phyloP scores from a whole-genome alignment of 805 yeast species.

The Suhomyces pyralidae region DNA sequence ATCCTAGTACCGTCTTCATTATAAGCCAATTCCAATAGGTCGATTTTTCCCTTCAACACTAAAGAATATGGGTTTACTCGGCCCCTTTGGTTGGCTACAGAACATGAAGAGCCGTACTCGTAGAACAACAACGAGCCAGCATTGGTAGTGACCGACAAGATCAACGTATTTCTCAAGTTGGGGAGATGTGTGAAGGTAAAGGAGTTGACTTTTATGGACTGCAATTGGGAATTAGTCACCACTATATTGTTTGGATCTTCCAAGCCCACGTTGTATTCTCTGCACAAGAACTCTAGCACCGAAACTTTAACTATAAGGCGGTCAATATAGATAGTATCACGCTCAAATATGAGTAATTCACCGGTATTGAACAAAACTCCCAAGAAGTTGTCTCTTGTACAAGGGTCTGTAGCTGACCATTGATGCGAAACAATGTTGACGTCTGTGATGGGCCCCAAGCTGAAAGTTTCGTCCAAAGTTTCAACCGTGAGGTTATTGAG shows the following conservation, averaged over 20 bases:
- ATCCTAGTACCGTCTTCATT: not conserved
- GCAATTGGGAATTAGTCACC: constrained; percentile 18
- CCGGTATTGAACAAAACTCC: constrained; percentile 38
- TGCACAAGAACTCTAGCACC: constrained; percentile 24
- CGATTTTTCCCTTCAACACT: not conserved
- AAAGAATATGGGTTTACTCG: not conserved
- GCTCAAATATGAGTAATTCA: constrained; percentile 31
- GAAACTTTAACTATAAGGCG: constrained; percentile 23
- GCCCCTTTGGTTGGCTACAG: not conserved
- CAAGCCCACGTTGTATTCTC: constrained; percentile 19
- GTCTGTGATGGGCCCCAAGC: constrained; percentile 30
- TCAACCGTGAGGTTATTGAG: constrained; percentile 23
- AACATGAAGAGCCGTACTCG: not conserved
- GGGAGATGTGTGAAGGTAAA: constrained; percentile 23
- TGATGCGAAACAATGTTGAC: constrained; percentile 31
- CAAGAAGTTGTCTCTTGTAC: constrained; percentile 26
- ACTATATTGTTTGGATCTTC: constrained; percentile 14
- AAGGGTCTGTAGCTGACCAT: constrained; percentile 28
- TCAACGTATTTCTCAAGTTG: constrained; percentile 4
- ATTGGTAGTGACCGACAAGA: constrained; percentile 12
- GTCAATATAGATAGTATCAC: constrained; percentile 21
- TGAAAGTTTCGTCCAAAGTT: constrained; percentile 26
- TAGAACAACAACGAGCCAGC: constrained; percentile 16
- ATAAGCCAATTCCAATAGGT: not conserved
- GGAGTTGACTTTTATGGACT: constrained; percentile 22